Evolutionary conservation across 1,284 basidiomycete genomes (phyloP).

Genomic region (Rhodotorula sp.): DNA sequence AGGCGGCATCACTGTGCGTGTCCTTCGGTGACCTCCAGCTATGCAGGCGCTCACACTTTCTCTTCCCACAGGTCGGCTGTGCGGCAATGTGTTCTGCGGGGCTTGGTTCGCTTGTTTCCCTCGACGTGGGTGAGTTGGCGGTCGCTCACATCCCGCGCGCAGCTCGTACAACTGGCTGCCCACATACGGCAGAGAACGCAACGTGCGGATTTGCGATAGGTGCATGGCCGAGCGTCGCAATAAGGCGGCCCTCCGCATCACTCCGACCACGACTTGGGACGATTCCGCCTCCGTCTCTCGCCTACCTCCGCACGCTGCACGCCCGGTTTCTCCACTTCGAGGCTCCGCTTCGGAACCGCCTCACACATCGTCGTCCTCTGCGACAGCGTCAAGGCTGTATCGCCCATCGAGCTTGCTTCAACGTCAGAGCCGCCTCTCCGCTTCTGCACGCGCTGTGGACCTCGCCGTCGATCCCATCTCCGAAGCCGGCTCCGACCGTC

Average conservation of each 20-base stretch:
- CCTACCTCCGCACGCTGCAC: neutral
- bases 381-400: neutral
- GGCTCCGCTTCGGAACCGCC: neutral
- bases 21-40: constrained; percentile 46
- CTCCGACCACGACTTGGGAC: neutral
- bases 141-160: constrained; percentile 48
- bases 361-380: too few relatives aligned
- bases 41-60: neutral
- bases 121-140: too few relatives aligned
- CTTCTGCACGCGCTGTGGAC: too few relatives aligned
- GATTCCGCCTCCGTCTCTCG: neutral
- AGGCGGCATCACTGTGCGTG: constrained; percentile 93
- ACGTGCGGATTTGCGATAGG: constrained; percentile 90
- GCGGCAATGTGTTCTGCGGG: constrained; percentile 79
- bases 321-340: neutral
- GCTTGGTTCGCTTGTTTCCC: constrained; percentile 53
- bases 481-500: neutral
- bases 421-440: neutral
- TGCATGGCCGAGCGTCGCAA: constrained; percentile 50
- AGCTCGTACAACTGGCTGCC: constrained; percentile 76
- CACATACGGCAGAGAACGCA: constrained; percentile 60
- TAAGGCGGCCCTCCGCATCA: neutral
- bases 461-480: neutral
- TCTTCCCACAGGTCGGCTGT: constrained; percentile 37
- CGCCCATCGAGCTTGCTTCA: neutral